Percentiles rank a stretch among this genome's conserved stretches.
Evolutionary conservation across 129 eudicot genomes (phyloP).

Genomic region (Dittrichia graveolens): DNA sequence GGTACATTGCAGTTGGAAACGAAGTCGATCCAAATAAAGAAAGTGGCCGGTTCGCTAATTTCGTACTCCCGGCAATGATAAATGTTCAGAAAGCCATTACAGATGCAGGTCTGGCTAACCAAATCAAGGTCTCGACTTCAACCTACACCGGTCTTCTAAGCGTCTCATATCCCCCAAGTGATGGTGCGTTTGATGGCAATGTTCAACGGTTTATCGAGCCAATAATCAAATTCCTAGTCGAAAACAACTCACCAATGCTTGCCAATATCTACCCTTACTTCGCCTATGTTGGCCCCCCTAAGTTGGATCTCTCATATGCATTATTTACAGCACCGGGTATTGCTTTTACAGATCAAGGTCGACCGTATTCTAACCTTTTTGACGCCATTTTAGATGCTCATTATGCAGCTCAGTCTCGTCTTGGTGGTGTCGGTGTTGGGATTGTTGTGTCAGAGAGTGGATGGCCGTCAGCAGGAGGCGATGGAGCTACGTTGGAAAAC

Average conservation of each 20-base stretch:
- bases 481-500: conserved; percentile 32
- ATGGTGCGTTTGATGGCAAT: conserved; percentile 26
- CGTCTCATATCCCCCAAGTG: conserved; percentile 39
- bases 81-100: conserved; percentile 42
- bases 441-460: conserved; percentile 67
- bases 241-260: conserved; percentile 40
- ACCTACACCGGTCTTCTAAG: conserved; percentile 23
- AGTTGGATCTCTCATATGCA: conserved; percentile 33
- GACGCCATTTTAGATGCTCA: conserved; percentile 48
- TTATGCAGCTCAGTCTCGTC: conserved; percentile 40
- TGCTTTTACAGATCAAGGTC: background rate
- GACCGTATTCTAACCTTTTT: conserved; percentile 45
- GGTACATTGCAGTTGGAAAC: conserved; percentile 27
- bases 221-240: conserved; percentile 36
- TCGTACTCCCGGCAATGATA: conserved; percentile 43
- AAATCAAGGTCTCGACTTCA: conserved; percentile 60
- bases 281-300: conserved; percentile 15
- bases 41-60: background rate
- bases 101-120: conserved; percentile 29
- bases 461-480: conserved; percentile 48
- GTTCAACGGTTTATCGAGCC: conserved; percentile 22
- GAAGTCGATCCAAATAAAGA: conserved; percentile 9
- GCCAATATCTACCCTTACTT: conserved; percentile 64
- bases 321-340: conserved; percentile 35
- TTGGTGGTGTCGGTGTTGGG: conserved; percentile 32